Conservation (phyloP, 768 basidiomycete species). For the Lyophyllum atratum region DNA sequence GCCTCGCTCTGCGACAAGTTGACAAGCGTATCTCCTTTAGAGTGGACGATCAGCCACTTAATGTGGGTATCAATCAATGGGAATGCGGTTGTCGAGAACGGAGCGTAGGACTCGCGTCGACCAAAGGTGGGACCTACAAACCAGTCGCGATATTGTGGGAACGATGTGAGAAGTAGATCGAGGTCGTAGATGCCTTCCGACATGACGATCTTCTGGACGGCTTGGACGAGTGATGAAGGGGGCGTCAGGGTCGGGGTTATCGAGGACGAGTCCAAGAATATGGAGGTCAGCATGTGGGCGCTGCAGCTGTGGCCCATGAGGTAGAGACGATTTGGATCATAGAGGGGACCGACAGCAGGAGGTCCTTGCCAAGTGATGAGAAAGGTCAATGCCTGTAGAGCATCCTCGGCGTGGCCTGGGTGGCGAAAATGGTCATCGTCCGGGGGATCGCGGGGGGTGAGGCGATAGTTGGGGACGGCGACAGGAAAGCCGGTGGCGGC, state of each 20-base stretch:
- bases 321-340: slow-evolving; percentile 46
- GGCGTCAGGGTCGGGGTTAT: slow-evolving; percentile 49
- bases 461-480: slow-evolving; percentile 77
- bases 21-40: slow-evolving; percentile 68
- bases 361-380: slow-evolving; percentile 49
- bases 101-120: slow-evolving; percentile 43
- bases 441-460: slow-evolving; percentile 50
- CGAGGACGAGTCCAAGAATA: slow-evolving; percentile 58
- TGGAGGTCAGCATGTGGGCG: slow-evolving; percentile 76
- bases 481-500: slow-evolving; percentile 54
- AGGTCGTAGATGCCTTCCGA: slow-evolving; percentile 84
- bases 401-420: slow-evolving; percentile 71
- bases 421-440: slow-evolving; percentile 49
- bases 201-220: slow-evolving; percentile 55
- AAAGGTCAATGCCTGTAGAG: slow-evolving; percentile 62
- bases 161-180: slow-evolving; percentile 59
- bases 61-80: slow-evolving; percentile 38
- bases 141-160: slow-evolving; percentile 69
- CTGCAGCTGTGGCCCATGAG: slow-evolving; percentile 81
- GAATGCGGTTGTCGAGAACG: slow-evolving; percentile 47
- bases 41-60: slow-evolving; percentile 76
- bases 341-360: slow-evolving; percentile 21
- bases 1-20: slow-evolving; percentile 60
- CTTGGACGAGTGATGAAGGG: slow-evolving; percentile 36
- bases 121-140: slow-evolving; percentile 73